A percentile compares a stretch with the other conserved stretches of the same genome.
Evolutionary conservation across 306 rosid genomes (phyloP).

Genomic region (Castanea mollissima): DNA sequence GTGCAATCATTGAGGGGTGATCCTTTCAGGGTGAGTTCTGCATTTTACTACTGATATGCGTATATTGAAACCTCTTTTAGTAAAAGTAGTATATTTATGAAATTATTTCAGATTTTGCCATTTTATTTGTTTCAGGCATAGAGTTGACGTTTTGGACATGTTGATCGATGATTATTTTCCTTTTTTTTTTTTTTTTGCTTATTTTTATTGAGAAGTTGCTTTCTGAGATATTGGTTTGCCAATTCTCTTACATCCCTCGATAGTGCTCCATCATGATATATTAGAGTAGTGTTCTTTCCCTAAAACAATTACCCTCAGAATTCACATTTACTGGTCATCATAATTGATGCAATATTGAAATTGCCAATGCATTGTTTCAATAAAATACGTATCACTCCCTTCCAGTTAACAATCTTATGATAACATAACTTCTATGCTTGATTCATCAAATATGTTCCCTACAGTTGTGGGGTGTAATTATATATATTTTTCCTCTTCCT

Average conservation of each 20-base stretch:
- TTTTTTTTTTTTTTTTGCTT: neutral
- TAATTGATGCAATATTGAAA: neutral
- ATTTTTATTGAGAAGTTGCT: neutral
- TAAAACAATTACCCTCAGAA: neutral
- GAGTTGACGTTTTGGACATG: neutral
- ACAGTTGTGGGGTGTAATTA: neutral
- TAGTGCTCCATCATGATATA: neutral
- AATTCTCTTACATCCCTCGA: neutral
- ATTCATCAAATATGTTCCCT: neutral
- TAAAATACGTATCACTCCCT: neutral
- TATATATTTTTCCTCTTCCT: neutral
- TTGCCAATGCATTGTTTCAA: neutral
- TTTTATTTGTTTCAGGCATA: neutral
- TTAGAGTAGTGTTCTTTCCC: neutral
- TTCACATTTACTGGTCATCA: neutral
- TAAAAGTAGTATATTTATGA: neutral
- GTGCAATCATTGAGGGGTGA: slow-evolving; percentile 92
- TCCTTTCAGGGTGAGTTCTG: slow-evolving; percentile 70
- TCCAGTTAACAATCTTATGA: neutral
- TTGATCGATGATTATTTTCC: neutral
- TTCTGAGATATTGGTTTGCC: neutral
- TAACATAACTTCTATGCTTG: neutral
- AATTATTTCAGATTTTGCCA: neutral
- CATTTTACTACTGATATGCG: slow-evolving; percentile 3
- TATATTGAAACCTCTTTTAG: slow-evolving; percentile 7